Conservation (phyloP, 1,284 basidiomycete species). For the Athelia psychrophila region DNA sequence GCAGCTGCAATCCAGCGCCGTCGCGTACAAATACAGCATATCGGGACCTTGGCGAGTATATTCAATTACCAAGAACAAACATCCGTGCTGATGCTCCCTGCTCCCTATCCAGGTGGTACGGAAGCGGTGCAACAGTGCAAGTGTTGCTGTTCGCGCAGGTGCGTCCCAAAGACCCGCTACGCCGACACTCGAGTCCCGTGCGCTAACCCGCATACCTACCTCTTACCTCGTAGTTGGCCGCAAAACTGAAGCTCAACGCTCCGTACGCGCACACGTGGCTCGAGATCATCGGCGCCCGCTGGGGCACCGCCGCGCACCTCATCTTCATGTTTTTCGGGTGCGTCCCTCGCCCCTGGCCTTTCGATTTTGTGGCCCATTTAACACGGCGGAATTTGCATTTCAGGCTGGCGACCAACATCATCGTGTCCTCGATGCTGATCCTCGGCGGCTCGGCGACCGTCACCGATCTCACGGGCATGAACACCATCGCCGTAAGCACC, state of each 20-base stretch:
- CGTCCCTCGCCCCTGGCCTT: constrained; percentile 6
- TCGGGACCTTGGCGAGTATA: constrained; percentile 52
- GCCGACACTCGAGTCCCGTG: not conserved
- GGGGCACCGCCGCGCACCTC: constrained; percentile 73
- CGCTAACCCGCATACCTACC: constrained; percentile 8
- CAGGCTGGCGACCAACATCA: constrained; percentile 71
- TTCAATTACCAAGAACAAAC: no score
- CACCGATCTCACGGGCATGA: constrained; percentile 79
- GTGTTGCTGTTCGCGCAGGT: constrained; percentile 70
- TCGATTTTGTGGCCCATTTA: not conserved
- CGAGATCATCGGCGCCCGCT: constrained; percentile 60
- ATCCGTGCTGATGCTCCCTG: no score
- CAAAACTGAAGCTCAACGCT: constrained; percentile 72
- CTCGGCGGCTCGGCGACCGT: constrained; percentile 80
- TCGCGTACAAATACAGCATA: constrained; percentile 82
- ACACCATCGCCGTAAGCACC: constrained; percentile 56
- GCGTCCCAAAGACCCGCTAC: constrained; percentile 25
- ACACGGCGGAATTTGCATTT: not conserved
- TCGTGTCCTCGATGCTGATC: constrained; percentile 61
- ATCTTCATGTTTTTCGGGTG: constrained; percentile 78
- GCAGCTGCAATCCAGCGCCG: constrained; percentile 73
- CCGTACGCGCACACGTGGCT: constrained; percentile 59
- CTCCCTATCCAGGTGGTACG: constrained; percentile 67
- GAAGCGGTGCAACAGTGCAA: constrained; percentile 68
- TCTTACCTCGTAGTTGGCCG: constrained; percentile 54